Conservation (phyloP, 371 early-diverging fungal genomes). For the Capniomyces stellatus region DNA sequence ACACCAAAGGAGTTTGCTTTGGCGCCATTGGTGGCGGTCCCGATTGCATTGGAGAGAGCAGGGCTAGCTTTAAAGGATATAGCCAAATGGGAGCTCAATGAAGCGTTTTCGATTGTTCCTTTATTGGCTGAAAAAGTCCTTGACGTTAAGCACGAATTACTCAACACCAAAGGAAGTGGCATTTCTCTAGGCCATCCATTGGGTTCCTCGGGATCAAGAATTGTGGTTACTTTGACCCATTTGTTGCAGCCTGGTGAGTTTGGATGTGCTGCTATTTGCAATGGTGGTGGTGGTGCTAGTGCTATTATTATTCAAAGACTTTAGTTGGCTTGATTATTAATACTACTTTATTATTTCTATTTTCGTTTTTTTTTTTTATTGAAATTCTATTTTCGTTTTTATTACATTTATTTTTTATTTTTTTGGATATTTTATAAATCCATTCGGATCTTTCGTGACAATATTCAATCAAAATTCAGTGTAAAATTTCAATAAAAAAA, state of each 20-base stretch:
- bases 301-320: conserved; percentile 61
- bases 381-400: conserved; percentile 5
- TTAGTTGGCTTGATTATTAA: too few relatives aligned
- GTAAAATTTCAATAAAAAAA: too few relatives aligned
- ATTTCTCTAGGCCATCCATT: conserved; percentile 89
- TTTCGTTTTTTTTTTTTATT: background rate
- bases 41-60: conserved; percentile 64
- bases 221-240: conserved; percentile 69
- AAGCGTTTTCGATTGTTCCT: conserved; percentile 85
- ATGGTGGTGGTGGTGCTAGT: conserved; percentile 85
- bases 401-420: conserved; percentile 12
- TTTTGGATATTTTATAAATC: too few relatives aligned
- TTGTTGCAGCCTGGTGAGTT: conserved; percentile 57
- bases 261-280: conserved; percentile 79
- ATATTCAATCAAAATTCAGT: too few relatives aligned
- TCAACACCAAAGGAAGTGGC: conserved; percentile 81
- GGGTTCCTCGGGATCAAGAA: conserved; percentile 78
- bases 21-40: conserved; percentile 85
- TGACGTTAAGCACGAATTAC: conserved; percentile 46
- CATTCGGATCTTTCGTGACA: too few relatives aligned
- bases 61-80: conserved; percentile 55
- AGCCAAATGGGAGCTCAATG: conserved; percentile 76
- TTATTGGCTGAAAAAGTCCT: conserved; percentile 67
- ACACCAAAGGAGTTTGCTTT: conserved; percentile 85
- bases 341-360: background rate